These are phyloP conservation scores for Limonium bicolor DNA, from an alignment of 148 eudicot genomes.

Conservation along the genomic window DNA sequence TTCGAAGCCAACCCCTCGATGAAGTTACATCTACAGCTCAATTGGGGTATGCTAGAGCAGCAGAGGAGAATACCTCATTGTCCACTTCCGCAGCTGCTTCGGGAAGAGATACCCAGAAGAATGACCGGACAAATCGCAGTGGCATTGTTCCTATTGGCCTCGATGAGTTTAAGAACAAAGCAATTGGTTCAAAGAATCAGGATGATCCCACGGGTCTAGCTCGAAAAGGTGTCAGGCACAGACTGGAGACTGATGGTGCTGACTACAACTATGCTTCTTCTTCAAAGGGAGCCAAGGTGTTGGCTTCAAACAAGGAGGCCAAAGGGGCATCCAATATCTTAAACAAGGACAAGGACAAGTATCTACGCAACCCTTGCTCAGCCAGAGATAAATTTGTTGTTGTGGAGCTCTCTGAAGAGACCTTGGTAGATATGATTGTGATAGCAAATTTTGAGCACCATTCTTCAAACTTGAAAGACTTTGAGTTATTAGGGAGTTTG, in stretches of 20 bases:
- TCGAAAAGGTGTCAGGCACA: slow-evolving; percentile 55
- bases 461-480: slow-evolving; percentile 82
- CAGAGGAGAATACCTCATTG: too few relatives aligned
- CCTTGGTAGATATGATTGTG: slow-evolving; percentile 65
- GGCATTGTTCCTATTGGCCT: slow-evolving; percentile 55
- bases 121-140: slow-evolving; percentile 33
- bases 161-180: slow-evolving; percentile 80
- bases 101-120: slow-evolving; percentile 25
- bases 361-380: slow-evolving; percentile 92
- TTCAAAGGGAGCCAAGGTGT: slow-evolving; percentile 89
- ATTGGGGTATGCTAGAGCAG: too few relatives aligned
- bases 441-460: slow-evolving; percentile 92
- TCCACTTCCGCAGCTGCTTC: too few relatives aligned
- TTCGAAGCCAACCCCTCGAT: too few relatives aligned
- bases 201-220: slow-evolving; percentile 35
- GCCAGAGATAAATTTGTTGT: slow-evolving; percentile 83
- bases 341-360: slow-evolving; percentile 82
- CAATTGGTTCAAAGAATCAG: slow-evolving; percentile 38
- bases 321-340: slow-evolving; percentile 87
- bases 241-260: slow-evolving; percentile 85
- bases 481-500: slow-evolving; percentile 70
- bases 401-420: slow-evolving; percentile 93
- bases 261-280: slow-evolving; percentile 92
- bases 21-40: too few relatives aligned
- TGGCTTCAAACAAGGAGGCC: slow-evolving; percentile 81